These are phyloP conservation scores for Chlorella variabilis DNA, from an alignment of 163 green algal genomes.

Conservation along the genomic window DNA sequence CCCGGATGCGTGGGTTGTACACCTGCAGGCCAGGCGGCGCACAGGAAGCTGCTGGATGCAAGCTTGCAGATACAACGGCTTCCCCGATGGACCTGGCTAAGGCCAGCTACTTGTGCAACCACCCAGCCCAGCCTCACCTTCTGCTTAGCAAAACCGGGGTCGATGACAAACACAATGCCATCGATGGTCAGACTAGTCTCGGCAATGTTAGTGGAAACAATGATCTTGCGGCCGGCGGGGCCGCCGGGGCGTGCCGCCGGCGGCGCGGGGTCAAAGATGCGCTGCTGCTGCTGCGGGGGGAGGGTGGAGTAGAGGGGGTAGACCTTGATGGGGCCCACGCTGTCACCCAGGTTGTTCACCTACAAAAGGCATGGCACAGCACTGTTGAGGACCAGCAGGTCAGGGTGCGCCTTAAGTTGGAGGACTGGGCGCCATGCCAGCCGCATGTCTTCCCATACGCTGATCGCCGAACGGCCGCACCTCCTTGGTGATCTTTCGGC, in stretches of 20 bases:
- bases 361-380: slow-evolving; percentile 15
- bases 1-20: slow-evolving; percentile 98
- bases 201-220: slow-evolving; percentile 99
- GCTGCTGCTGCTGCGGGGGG: slow-evolving; percentile 95
- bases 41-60: too few relatives aligned
- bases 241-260: slow-evolving; percentile 66
- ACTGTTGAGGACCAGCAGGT: too few relatives aligned
- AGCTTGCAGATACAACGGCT: too few relatives aligned
- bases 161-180: slow-evolving; percentile 99
- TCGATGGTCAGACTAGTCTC: slow-evolving; percentile 99
- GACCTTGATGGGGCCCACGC: slow-evolving; percentile 91
- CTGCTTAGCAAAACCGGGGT: slow-evolving; percentile 99
- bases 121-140: too few relatives aligned
- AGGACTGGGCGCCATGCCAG: too few relatives aligned
- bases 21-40: slow-evolving; percentile 62
- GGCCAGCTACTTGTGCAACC: too few relatives aligned
- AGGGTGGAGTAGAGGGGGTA: slow-evolving; percentile 98
- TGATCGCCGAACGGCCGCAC: not conserved
- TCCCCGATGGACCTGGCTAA: too few relatives aligned
- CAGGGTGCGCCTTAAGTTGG: too few relatives aligned
- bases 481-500: slow-evolving; percentile 90
- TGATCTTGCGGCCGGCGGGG: slow-evolving; percentile 93
- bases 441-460: too few relatives aligned
- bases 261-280: slow-evolving; percentile 94
- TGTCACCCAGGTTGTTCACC: slow-evolving; percentile 37